Conservation (phyloP, 169 alveolate genomes). For the Ichthyophthirius multifiliis region DNA sequence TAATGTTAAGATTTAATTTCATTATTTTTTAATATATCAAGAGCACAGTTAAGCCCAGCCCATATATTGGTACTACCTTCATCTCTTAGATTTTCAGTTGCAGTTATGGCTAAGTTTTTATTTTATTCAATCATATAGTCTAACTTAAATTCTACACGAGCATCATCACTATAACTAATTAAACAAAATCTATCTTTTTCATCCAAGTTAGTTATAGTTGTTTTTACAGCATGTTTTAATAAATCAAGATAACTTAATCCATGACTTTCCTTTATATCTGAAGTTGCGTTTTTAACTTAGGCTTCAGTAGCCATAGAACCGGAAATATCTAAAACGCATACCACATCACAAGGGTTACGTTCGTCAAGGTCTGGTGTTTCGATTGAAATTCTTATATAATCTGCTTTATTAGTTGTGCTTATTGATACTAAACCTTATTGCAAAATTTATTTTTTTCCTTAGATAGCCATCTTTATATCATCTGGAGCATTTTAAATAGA, state of each 20-base stretch:
- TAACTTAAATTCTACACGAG: neutral
- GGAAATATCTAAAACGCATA: neutral
- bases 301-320: neutral
- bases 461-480: too few relatives aligned
- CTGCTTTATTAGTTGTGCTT: neutral
- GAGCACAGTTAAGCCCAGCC: neutral
- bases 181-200: neutral
- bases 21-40: neutral
- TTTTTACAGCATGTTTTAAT: constrained; percentile 1
- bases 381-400: neutral
- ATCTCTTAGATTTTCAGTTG: neutral
- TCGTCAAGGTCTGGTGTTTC: neutral
- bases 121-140: neutral
- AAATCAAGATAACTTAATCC: neutral
- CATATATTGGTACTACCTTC: neutral
- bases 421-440: neutral
- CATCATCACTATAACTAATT: neutral
- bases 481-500: too few relatives aligned
- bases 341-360: neutral
- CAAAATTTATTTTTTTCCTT: too few relatives aligned
- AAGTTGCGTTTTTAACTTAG: neutral
- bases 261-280: neutral
- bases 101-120: neutral
- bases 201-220: neutral
- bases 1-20: neutral